These are phyloP conservation scores for Danielia oregonensis DNA, from an alignment of 805 yeast species.

Conservation along the genomic window DNA sequence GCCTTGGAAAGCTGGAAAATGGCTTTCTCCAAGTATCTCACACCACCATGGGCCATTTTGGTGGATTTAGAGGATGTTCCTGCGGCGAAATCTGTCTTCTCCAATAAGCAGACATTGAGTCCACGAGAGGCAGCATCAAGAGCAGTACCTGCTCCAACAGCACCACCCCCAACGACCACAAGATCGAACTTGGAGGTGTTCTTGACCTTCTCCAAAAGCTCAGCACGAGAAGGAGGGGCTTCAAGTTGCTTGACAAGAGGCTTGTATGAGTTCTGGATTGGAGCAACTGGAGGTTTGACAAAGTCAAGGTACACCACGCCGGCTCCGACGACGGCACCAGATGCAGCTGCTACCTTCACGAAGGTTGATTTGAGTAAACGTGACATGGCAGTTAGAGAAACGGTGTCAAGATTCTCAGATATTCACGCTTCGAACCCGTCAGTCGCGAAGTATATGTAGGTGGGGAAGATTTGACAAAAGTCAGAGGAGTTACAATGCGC, in stretches of 20 bases:
- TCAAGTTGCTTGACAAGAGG: constrained; percentile 45
- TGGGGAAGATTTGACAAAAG: too few relatives aligned
- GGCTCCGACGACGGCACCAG: constrained; percentile 34
- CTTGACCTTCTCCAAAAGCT: constrained; percentile 38
- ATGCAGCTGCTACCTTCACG: constrained; percentile 29
- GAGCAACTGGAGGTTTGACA: constrained; percentile 29
- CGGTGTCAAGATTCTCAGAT: too few relatives aligned
- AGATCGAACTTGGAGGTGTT: constrained; percentile 60
- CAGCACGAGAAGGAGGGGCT: constrained; percentile 55
- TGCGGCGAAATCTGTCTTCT: constrained; percentile 83
- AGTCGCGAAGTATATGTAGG: too few relatives aligned
- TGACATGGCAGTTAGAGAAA: constrained; percentile 12
- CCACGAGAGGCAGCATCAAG: constrained; percentile 90
- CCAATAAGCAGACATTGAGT: constrained; percentile 80
- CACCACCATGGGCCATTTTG: constrained; percentile 97
- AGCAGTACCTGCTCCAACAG: constrained; percentile 92
- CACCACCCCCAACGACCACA: constrained; percentile 94
- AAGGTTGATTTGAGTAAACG: constrained; percentile 19
- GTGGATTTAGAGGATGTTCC: constrained; percentile 94
- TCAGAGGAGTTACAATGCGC: too few relatives aligned
- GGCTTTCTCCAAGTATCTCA: constrained; percentile 91
- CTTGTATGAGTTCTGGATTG: constrained; percentile 26
- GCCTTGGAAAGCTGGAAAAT: constrained; percentile 87
- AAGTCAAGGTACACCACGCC: constrained; percentile 39
- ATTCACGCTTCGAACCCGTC: too few relatives aligned